These are phyloP conservation scores for Desmodesmus armatus DNA, from an alignment of 139 green algal genomes.

Conservation along the genomic window DNA sequence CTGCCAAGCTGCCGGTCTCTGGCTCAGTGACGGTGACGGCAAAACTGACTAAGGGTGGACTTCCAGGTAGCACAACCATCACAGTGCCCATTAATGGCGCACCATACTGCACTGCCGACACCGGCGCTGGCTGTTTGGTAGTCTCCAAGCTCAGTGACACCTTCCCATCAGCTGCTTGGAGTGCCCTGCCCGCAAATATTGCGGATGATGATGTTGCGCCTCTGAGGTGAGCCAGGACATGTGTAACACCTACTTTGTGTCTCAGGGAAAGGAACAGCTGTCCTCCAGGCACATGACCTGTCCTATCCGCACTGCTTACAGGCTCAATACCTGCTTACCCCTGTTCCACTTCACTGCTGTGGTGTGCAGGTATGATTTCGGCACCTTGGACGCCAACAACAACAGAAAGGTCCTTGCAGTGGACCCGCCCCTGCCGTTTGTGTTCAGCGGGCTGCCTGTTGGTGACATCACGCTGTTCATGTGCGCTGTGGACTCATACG, in stretches of 20 bases:
- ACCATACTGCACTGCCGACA: background rate
- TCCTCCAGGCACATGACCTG: too few species aligned
- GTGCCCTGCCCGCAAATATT: too few species aligned
- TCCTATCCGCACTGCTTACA: too few species aligned
- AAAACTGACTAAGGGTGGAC: background rate
- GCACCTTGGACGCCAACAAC: background rate
- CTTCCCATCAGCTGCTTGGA: too few species aligned
- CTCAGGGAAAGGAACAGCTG: too few species aligned
- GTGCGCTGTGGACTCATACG: conserved; percentile 1
- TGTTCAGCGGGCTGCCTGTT: conserved; percentile 5
- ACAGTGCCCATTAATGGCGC: conserved; percentile 27
- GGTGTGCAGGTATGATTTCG: conserved; percentile 17
- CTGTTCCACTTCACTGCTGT: background rate
- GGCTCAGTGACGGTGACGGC: background rate
- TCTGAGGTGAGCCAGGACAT: too few species aligned
- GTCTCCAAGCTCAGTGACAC: too few species aligned
- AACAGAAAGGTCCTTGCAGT: background rate
- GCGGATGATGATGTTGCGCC: too few species aligned
- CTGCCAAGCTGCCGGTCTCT: background rate
- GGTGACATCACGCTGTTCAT: conserved; percentile 2
- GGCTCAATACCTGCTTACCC: too few species aligned
- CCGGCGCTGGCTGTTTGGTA: background rate
- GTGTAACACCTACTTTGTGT: too few species aligned
- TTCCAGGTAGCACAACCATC: background rate
- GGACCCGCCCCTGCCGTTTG: background rate